Evolutionary conservation across 164 flowering plant species (phyloP).

Genomic region (Tetracentron sinense): DNA sequence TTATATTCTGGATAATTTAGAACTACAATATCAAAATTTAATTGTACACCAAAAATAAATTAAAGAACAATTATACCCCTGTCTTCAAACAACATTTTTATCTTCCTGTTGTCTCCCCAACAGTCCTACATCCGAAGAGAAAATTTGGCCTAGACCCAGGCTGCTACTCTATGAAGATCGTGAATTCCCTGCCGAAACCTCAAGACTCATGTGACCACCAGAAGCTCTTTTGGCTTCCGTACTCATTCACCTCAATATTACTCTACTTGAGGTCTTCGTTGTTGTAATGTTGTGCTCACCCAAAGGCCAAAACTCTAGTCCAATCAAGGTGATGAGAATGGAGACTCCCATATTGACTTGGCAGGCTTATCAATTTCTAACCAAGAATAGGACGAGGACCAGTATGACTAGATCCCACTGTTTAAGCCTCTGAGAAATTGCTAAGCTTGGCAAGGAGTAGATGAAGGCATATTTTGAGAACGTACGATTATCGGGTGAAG

Average conservation of each 20-base stretch:
- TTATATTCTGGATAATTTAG: too few relatives aligned
- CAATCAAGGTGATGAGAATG: conserved; percentile 71
- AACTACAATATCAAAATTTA: too few relatives aligned
- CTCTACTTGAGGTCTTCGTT: conserved; percentile 84
- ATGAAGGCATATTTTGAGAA: conserved; percentile 87
- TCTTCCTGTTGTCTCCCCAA: too few relatives aligned
- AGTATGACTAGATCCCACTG: conserved; percentile 92
- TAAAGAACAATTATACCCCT: too few relatives aligned
- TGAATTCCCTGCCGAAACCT: conserved; percentile 64
- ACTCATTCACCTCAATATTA: conserved; percentile 77
- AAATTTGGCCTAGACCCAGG: too few relatives aligned
- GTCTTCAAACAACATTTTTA: too few relatives aligned
- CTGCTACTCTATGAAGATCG: conserved; percentile 88
- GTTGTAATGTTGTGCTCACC: conserved; percentile 83
- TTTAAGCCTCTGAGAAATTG: conserved; percentile 82
- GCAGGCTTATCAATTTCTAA: conserved; percentile 74
- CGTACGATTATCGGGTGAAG: conserved; percentile 88
- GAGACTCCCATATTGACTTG: conserved; percentile 79
- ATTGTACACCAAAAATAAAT: too few relatives aligned
- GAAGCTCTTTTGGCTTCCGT: conserved; percentile 85
- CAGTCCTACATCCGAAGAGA: too few relatives aligned
- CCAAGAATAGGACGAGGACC: conserved; percentile 72
- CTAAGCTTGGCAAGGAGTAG: conserved; percentile 81
- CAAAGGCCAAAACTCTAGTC: conserved; percentile 73
- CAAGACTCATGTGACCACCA: conserved; percentile 68